Conservation (phyloP, 768 basidiomycete species). For the Leccinum variicolor region DNA sequence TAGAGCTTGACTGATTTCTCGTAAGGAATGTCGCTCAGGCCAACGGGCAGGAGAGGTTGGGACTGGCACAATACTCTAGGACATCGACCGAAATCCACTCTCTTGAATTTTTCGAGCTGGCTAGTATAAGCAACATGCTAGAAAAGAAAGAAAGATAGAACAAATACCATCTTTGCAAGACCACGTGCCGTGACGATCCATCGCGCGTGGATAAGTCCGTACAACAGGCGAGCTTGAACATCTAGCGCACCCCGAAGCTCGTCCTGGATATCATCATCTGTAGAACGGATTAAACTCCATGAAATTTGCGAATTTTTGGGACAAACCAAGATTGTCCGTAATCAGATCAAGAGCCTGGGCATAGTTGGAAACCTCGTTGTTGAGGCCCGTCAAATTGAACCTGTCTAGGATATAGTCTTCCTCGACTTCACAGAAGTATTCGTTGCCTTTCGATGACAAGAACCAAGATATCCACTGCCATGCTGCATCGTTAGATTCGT, state of each 20-base stretch:
- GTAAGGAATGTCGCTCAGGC: slow-evolving; percentile 95
- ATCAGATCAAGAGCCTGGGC: slow-evolving; percentile 92
- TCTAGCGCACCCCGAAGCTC: slow-evolving; percentile 90
- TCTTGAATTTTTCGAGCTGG: slow-evolving; percentile 95
- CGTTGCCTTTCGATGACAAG: slow-evolving; percentile 94
- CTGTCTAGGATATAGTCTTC: slow-evolving; percentile 98
- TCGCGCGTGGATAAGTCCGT: slow-evolving; percentile 94
- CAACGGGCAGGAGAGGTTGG: slow-evolving; percentile 94
- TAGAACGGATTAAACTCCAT: background rate
- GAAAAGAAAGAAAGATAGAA: background rate
- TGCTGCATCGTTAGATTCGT: slow-evolving; percentile 12
- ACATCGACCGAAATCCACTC: slow-evolving; percentile 97
- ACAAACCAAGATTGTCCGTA: slow-evolving; percentile 88
- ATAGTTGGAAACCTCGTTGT: slow-evolving; percentile 95
- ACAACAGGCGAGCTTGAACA: slow-evolving; percentile 88
- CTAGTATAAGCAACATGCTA: background rate
- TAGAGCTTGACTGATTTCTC: slow-evolving; percentile 99
- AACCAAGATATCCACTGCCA: slow-evolving; percentile 97
- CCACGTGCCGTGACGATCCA: slow-evolving; percentile 97
- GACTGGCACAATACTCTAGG: slow-evolving; percentile 94
- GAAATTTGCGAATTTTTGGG: background rate
- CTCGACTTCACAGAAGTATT: slow-evolving; percentile 99
- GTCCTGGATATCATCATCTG: slow-evolving; percentile 94
- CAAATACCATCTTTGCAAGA: slow-evolving; percentile 85
- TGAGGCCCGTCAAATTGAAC: slow-evolving; percentile 96